Conservation (phyloP, 2,329 filamentous ascomycete genomes). For the Lanzia echinophila region DNA sequence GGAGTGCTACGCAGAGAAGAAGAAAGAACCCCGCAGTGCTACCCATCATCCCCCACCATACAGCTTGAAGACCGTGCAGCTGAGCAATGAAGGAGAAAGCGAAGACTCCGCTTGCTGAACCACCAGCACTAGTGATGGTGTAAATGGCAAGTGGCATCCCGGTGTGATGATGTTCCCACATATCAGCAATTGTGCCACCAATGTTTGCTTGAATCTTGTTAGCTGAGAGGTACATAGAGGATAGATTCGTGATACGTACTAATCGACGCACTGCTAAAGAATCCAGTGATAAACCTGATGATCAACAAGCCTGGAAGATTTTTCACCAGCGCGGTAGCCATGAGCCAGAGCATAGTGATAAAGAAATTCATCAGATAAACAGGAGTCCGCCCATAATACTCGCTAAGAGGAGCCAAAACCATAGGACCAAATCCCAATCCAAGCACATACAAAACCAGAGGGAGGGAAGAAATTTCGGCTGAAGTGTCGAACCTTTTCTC, state of each 20-base stretch:
- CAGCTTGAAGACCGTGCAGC: slow-evolving; percentile 5
- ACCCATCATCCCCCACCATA: slow-evolving; percentile 14
- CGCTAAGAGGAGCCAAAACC: slow-evolving; percentile 53
- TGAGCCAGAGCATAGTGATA: slow-evolving; percentile 50
- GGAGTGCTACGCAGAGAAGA: slow-evolving; percentile 12
- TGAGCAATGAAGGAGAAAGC: slow-evolving; percentile 13
- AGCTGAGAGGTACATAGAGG: not conserved
- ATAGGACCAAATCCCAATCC: slow-evolving; percentile 57
- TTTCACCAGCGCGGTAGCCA: slow-evolving; percentile 56
- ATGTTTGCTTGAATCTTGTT: slow-evolving; percentile 1
- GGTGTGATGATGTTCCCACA: slow-evolving; percentile 17
- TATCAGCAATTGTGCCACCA: slow-evolving; percentile 44
- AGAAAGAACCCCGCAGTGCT: slow-evolving; percentile 11
- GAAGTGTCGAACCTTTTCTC: not conserved
- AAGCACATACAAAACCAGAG: slow-evolving; percentile 41
- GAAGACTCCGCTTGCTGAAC: slow-evolving; percentile 34
- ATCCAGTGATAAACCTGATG: slow-evolving; percentile 43
- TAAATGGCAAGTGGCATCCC: slow-evolving; percentile 6
- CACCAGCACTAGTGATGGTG: slow-evolving; percentile 3
- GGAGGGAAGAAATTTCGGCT: slow-evolving; percentile 2
- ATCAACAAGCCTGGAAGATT: slow-evolving; percentile 38
- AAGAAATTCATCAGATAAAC: slow-evolving; percentile 40
- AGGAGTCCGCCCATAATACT: slow-evolving; percentile 47
- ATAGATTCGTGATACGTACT: not conserved
- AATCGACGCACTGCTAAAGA: slow-evolving; percentile 34